These are phyloP conservation scores for Aspergillus chevalieri DNA, from an alignment of 2,329 filamentous ascomycete genomes.

Conservation along the genomic window DNA sequence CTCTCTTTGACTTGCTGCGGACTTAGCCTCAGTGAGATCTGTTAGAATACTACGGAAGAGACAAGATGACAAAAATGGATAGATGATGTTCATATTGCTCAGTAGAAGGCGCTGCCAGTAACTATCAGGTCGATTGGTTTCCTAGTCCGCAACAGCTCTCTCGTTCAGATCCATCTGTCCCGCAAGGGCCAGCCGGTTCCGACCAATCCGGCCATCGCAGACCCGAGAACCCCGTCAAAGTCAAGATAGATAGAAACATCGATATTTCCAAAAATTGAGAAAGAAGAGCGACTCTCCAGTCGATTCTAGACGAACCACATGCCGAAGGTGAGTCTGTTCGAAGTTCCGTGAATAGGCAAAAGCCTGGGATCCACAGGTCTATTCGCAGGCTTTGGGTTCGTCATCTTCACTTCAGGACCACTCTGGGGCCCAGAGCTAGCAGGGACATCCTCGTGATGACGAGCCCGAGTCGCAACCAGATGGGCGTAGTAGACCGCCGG, in stretches of 20 bases:
- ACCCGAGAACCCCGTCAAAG: slow-evolving; percentile 1
- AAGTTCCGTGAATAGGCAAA: slow-evolving; percentile 26
- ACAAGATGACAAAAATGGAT: background rate
- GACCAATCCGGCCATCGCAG: slow-evolving; percentile 6
- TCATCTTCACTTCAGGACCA: slow-evolving; percentile 31
- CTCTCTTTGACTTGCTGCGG: too few relatives aligned
- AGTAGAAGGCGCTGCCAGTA: background rate
- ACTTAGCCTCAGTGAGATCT: too few relatives aligned
- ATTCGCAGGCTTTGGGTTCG: slow-evolving; percentile 21
- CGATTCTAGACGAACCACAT: slow-evolving; percentile 37
- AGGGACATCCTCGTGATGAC: slow-evolving; percentile 60
- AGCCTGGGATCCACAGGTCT: slow-evolving; percentile 27
- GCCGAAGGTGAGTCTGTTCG: slow-evolving; percentile 24
- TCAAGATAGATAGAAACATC: background rate
- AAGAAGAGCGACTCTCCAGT: background rate
- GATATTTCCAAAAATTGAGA: background rate
- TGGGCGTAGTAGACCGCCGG: slow-evolving; percentile 97
- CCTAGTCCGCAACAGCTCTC: slow-evolving; percentile 5
- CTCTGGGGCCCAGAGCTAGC: slow-evolving; percentile 35
- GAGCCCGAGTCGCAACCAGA: slow-evolving; percentile 73
- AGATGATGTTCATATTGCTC: background rate
- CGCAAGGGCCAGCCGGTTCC: slow-evolving; percentile 2
- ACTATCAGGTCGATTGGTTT: background rate
- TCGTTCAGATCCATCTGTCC: slow-evolving; percentile 6
- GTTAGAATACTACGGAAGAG: too few relatives aligned